phyloP scores from a whole-genome alignment of 164 flowering plant species.

The Chloranthus sessilifolius region DNA sequence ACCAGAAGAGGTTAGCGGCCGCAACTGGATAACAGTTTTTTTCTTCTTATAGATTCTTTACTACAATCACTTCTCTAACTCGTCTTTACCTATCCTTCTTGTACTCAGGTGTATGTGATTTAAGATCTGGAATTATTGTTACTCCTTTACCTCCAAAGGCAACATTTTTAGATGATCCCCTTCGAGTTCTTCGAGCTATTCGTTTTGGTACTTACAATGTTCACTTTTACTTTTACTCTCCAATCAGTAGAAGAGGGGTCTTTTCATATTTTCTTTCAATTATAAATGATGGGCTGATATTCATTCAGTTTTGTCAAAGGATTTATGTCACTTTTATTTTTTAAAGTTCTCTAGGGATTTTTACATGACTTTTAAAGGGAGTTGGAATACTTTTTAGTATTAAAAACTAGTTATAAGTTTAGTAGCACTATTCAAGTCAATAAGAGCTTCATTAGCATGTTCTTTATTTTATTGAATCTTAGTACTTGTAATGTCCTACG shows the following conservation, averaged over 20 bases:
- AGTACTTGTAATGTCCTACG: too few relatives aligned
- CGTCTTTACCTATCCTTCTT: background rate
- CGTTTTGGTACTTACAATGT: conserved; percentile 63
- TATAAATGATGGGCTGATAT: background rate
- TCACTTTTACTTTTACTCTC: background rate
- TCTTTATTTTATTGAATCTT: too few relatives aligned
- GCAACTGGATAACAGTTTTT: conserved; percentile 2
- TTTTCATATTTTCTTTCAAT: background rate
- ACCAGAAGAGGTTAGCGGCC: conserved; percentile 67
- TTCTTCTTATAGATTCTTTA: background rate
- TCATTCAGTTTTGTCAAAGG: background rate
- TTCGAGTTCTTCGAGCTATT: conserved; percentile 95
- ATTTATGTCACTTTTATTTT: background rate
- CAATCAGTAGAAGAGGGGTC: background rate
- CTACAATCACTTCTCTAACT: background rate
- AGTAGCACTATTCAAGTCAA: too few relatives aligned
- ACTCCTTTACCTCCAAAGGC: conserved; percentile 89
- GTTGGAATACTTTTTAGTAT: too few relatives aligned
- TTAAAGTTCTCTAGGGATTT: too few relatives aligned
- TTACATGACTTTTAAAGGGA: too few relatives aligned
- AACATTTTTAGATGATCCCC: conserved; percentile 94
- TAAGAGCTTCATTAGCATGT: too few relatives aligned
- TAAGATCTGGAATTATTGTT: conserved; percentile 71
- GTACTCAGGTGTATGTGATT: conserved; percentile 62
- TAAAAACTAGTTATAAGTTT: too few relatives aligned